Percentiles rank a stretch among this genome's conserved stretches.
These are phyloP conservation scores for Bjerkandera adusta DNA, from an alignment of 1,284 basidiomycete genomes.

Conservation along the genomic window DNA sequence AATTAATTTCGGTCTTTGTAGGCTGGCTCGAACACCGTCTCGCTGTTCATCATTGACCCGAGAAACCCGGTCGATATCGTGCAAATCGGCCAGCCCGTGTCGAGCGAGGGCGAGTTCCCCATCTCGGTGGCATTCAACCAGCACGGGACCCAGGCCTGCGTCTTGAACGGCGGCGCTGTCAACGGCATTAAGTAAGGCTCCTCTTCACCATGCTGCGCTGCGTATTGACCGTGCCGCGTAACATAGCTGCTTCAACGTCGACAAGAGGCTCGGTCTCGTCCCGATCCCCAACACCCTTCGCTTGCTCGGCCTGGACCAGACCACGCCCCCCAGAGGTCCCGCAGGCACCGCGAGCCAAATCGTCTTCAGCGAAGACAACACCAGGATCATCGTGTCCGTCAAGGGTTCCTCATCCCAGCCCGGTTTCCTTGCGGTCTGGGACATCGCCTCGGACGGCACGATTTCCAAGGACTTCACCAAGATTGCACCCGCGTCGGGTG, in stretches of 20 bases:
- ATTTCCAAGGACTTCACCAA: slow-evolving; percentile 28
- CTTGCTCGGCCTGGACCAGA: slow-evolving; percentile 43
- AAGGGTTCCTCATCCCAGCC: slow-evolving; percentile 41
- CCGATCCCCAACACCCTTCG: slow-evolving; percentile 40
- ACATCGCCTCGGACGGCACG: slow-evolving; percentile 32
- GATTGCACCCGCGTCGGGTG: slow-evolving; percentile 23
- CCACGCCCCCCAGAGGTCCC: slow-evolving; percentile 38
- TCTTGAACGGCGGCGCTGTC: slow-evolving; percentile 44
- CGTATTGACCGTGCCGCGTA: slow-evolving; percentile 1
- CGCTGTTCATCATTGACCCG: slow-evolving; percentile 44
- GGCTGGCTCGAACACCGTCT: slow-evolving; percentile 47
- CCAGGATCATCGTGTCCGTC: slow-evolving; percentile 42
- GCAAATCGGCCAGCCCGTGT: slow-evolving; percentile 41
- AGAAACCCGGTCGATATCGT: slow-evolving; percentile 37
- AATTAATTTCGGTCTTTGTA: too few relatives aligned
- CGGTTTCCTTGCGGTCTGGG: slow-evolving; percentile 48
- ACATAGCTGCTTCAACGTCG: slow-evolving; percentile 41
- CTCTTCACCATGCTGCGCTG: neutral
- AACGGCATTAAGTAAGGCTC: slow-evolving; percentile 43
- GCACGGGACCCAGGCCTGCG: slow-evolving; percentile 38
- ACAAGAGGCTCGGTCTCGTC: slow-evolving; percentile 37
- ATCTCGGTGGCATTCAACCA: slow-evolving; percentile 44
- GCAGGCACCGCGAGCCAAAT: slow-evolving; percentile 41
- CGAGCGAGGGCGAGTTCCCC: slow-evolving; percentile 48
- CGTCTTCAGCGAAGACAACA: slow-evolving; percentile 42